Base-by-base conservation (phyloP, 108 stramenopile genomes). In the Cylindrotheca closterium region DNA sequence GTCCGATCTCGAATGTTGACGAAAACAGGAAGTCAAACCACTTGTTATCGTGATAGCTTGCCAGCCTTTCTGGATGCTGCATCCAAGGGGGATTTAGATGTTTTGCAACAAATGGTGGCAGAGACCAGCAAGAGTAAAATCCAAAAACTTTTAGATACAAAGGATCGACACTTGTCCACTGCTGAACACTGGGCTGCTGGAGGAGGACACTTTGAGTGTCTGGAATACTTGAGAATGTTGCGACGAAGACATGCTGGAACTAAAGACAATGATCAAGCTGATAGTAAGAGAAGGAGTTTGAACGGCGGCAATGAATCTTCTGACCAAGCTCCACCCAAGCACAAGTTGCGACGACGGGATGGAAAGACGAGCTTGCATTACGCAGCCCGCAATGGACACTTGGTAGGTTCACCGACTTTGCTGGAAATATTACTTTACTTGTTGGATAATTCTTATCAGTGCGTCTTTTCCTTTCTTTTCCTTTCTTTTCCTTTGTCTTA, bases 151-250 rank as follows among this genome's bases (percentile, higher is more conserved):
- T 53, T 92, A 54, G 24, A 74, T 30, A 65, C 64, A 51, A 64
- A 71, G 0, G 92, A 93, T 79, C 73, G 88, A 46, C 89, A 93
- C 60, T 80, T 80, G 1, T 87, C 85, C 2, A 79, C 78, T 15
- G 84, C 88, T 12, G 88, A 88, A 46, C 92, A 93, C 52, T 93
- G 92, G 92, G 89, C 89, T 47, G 87, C 92, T 15, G 92, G 92
- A 48, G 87, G 85, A 47, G 92, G 92, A 18, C 87, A 93, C 64
- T 60, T 89, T 25, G 63, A 79, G 42, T 88, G 86, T 63, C 58
- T 93, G 0, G 12, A 77, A 54, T 83, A 63, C 50, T 74, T 93
- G 30, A 12, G 2, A 48, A 2, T 23, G 51, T 28, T 46, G 57
- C 23, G 22, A 24, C 31, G 30, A 52, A 3, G 0, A 47, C n/a